These are phyloP conservation scores for Annulohypoxylon nitens DNA, from an alignment of 495 filamentous ascomycete genomes.

Conservation along the genomic window DNA sequence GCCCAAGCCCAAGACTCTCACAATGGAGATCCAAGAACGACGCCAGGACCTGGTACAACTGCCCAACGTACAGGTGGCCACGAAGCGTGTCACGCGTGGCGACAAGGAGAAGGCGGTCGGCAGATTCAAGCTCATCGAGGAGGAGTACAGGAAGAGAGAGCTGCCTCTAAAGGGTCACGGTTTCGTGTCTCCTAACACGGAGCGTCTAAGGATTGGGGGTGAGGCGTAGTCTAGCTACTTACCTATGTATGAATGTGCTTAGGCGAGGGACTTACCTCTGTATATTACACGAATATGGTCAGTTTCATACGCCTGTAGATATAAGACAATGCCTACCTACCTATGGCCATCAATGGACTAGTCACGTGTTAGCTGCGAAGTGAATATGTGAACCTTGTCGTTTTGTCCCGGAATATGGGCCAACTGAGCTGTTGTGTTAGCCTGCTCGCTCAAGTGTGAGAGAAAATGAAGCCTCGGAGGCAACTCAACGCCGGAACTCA, in stretches of 20 bases:
- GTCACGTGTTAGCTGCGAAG: background rate
- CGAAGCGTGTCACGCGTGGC: slow-evolving; percentile 70
- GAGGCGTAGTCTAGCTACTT: slow-evolving; percentile 13
- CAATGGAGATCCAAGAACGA: slow-evolving; percentile 56
- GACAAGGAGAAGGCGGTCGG: slow-evolving; percentile 82
- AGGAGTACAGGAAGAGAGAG: slow-evolving; percentile 74
- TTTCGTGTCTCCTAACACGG: slow-evolving; percentile 37
- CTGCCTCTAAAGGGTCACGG: slow-evolving; percentile 62
- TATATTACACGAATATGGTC: slow-evolving; percentile 5
- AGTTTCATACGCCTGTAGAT: background rate
- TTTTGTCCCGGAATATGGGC: background rate
- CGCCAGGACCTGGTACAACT: slow-evolving; percentile 62
- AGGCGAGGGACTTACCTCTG: background rate
- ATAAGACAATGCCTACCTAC: background rate
- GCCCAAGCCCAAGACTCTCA: slow-evolving; percentile 70
- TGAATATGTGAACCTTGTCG: background rate
- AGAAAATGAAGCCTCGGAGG: no score
- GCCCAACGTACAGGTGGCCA: slow-evolving; percentile 77
- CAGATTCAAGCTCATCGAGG: slow-evolving; percentile 85
- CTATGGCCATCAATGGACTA: background rate
- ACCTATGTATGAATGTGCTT: background rate
- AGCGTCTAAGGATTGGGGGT: slow-evolving; percentile 34
- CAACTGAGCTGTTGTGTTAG: background rate
- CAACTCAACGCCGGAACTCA: no score
- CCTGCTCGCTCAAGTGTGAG: no score